Percentiles rank a stretch among this genome's conserved stretches.
phyloP scores from a whole-genome alignment of 192 early-diverging fungal species.

The Entomortierella chlamydospora region DNA sequence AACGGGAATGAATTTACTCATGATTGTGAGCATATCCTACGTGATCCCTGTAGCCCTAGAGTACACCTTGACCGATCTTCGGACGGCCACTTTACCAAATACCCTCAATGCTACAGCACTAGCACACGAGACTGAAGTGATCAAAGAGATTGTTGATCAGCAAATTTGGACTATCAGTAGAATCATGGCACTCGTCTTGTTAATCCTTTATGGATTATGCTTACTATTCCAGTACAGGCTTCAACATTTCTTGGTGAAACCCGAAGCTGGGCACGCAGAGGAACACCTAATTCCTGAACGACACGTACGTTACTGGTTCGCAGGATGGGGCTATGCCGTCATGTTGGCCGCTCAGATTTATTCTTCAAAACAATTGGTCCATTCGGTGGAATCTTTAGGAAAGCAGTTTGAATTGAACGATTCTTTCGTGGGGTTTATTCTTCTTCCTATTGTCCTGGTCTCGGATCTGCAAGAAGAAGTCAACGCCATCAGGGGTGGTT shows the following conservation, averaged over 20 bases:
- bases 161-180: constrained; percentile 67
- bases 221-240: constrained; percentile 65
- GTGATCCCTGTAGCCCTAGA: constrained; percentile 27
- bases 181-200: constrained; percentile 71
- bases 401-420: constrained; percentile 75
- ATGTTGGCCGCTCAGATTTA: constrained; percentile 79
- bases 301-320: constrained; percentile 72
- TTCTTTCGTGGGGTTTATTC: constrained; percentile 91
- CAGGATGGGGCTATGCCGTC: constrained; percentile 57
- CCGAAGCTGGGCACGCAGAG: constrained; percentile 19
- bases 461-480: constrained; percentile 78
- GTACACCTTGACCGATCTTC: constrained; percentile 9
- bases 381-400: constrained; percentile 81
- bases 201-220: constrained; percentile 73
- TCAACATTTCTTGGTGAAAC: constrained; percentile 31
- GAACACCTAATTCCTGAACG: constrained; percentile 54
- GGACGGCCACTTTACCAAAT: not conserved
- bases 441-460: constrained; percentile 93
- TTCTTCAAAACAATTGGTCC: constrained; percentile 86
- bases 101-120: not conserved
- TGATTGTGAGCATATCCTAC: constrained; percentile 30
- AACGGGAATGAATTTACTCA: constrained; percentile 38
- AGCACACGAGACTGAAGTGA: not conserved
- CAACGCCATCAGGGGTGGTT: constrained; percentile 25
- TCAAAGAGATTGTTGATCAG: constrained; percentile 27